These are phyloP conservation scores for Collybiopsis confluens DNA, from an alignment of 768 basidiomycete species.

Conservation along the genomic window DNA sequence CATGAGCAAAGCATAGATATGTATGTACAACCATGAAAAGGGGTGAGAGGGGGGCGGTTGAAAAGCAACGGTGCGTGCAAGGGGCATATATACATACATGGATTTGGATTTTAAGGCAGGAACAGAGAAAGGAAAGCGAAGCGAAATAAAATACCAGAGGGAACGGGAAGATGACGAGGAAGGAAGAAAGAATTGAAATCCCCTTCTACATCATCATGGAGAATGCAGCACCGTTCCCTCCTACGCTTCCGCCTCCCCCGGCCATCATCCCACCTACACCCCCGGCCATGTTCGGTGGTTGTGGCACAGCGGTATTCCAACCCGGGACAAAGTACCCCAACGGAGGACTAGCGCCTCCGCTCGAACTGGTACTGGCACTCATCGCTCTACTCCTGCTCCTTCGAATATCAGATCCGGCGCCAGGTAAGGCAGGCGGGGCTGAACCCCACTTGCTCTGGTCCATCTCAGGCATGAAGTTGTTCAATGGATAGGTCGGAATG, in stretches of 20 bases:
- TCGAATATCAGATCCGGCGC: neutral
- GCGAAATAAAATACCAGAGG: neutral
- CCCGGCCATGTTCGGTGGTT: slow-evolving; percentile 8
- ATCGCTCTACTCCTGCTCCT: slow-evolving; percentile 10
- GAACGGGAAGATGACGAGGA: neutral
- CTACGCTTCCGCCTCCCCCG: slow-evolving; percentile 11
- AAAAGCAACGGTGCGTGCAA: neutral
- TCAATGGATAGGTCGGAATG: slow-evolving; percentile 15
- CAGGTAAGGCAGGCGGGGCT: neutral
- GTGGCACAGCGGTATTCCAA: slow-evolving; percentile 4
- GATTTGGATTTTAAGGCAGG: no score
- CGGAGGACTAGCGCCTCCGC: slow-evolving; percentile 7
- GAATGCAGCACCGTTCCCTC: slow-evolving; percentile 12
- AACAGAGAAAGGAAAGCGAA: neutral
- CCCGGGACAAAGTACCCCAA: neutral
- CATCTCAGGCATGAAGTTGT: slow-evolving; percentile 26
- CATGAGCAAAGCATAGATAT: no score
- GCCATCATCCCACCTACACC: slow-evolving; percentile 9
- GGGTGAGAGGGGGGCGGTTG: no score
- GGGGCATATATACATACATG: neutral
- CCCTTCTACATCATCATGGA: slow-evolving; percentile 14
- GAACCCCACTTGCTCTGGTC: neutral
- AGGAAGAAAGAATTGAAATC: neutral
- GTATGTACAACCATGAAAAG: no score
- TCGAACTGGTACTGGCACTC: slow-evolving; percentile 23